Conservation (phyloP, 2,329 filamentous ascomycete genomes). For the Emergomyces orientalis region DNA sequence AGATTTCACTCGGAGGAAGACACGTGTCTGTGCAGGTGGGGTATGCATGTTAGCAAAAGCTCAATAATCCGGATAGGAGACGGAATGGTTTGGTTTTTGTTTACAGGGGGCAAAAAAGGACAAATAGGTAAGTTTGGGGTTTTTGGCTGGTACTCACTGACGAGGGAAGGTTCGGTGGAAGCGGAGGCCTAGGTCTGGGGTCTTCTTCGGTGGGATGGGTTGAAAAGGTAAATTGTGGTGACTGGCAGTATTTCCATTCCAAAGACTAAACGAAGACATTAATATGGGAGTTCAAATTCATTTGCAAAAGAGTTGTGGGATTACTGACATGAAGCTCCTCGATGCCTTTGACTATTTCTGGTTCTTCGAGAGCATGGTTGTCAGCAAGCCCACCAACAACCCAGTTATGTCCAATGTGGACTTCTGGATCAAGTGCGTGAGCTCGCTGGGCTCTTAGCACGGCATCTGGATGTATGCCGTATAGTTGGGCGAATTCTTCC, state of each 20-base stretch:
- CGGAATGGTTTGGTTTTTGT: neutral
- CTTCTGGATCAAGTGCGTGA: constrained; percentile 26
- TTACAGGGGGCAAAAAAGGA: neutral
- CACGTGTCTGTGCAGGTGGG: constrained; percentile 27
- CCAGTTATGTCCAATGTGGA: constrained; percentile 28
- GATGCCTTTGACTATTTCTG: constrained; percentile 53
- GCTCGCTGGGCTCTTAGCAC: constrained; percentile 26
- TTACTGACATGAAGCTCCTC: constrained; percentile 46
- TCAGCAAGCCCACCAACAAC: constrained; percentile 45
- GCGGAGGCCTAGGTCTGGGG: constrained; percentile 45
- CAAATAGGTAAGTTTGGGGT: neutral
- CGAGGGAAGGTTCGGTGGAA: constrained; percentile 42
- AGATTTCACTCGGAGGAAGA: constrained; percentile 34
- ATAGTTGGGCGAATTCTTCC: constrained; percentile 58
- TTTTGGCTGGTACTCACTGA: constrained; percentile 31
- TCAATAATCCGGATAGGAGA: neutral
- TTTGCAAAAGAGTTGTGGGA: neutral
- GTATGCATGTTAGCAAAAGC: neutral
- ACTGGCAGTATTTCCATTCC: constrained; percentile 74
- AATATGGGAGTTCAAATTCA: neutral
- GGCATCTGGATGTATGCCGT: constrained; percentile 40
- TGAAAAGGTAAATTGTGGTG: constrained; percentile 69
- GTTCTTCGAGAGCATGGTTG: constrained; percentile 35
- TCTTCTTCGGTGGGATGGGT: constrained; percentile 52
- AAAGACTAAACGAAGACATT: constrained; percentile 28